phyloP scores from a whole-genome alignment of 305 asterid species.

The Petunia hybrid region DNA sequence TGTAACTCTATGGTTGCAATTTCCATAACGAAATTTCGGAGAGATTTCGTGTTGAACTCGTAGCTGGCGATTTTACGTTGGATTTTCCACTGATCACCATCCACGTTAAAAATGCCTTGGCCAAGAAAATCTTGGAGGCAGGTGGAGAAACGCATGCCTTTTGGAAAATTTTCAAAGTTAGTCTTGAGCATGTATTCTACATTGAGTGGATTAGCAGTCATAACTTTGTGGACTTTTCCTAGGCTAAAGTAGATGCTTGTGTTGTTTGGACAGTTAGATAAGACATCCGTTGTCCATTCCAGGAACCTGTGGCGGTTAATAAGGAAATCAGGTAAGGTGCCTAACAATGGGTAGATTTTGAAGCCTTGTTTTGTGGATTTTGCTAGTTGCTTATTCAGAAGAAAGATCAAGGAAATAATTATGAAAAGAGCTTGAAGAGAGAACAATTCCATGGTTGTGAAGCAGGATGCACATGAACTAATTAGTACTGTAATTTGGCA shows the following conservation, averaged over 20 bases:
- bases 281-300: conserved; percentile 64
- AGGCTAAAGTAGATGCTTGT: conserved; percentile 70
- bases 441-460: too few species aligned
- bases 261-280: conserved; percentile 53
- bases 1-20: conserved; percentile 58
- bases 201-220: conserved; percentile 65
- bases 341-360: conserved; percentile 66
- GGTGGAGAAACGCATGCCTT: conserved; percentile 62
- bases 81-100: conserved; percentile 59
- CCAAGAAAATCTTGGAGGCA: conserved; percentile 69
- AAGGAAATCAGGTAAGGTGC: conserved; percentile 72
- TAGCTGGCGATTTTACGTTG: conserved; percentile 78
- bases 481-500: too few species aligned
- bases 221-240: conserved; percentile 67
- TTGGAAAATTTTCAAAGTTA: conserved; percentile 70
- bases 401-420: too few species aligned
- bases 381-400: too few species aligned
- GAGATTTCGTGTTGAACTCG: conserved; percentile 76
- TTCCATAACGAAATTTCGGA: conserved; percentile 66
- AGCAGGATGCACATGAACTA: too few species aligned
- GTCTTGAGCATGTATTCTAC: conserved; percentile 72
- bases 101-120: conserved; percentile 64
- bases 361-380: conserved; percentile 47
- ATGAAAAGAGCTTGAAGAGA: too few species aligned
- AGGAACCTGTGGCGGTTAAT: conserved; percentile 77